Evolutionary conservation across 306 rosid genomes (phyloP), one percentile per base, ranked within the genome.

Genomic region (Dryas alaskensis): DNA sequence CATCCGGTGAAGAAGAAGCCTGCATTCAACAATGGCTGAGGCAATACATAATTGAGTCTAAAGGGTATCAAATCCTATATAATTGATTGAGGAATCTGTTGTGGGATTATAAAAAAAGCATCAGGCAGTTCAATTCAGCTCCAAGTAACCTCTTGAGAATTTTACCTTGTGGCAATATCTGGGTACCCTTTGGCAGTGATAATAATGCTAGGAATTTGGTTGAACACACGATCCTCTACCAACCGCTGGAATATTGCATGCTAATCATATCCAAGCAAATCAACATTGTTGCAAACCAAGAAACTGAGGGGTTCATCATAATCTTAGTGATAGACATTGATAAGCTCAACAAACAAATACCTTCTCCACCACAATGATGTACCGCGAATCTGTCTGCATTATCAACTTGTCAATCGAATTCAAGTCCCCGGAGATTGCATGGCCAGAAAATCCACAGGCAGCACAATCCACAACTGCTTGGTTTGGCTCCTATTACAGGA

Each of bases 171-270:
- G 65, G 95, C 97, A 27, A 91, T 87, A 84, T 91, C 97, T 48
- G 97, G 99, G 81, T 94, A 94, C 63, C 99, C 97, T 88, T 82
- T 89, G 72, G 95, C 98, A 4, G 97, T 89, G 89, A 91, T 87
- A 65, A 94, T 89, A 86, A 94, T 86, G 85, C 94, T 88, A 61
- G 97, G 98, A 55, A 94, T 79, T 80, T 89, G 97, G 76, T 89
- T 75, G 81, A 92, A 91, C 47, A 92, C 60, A 5, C 76, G 82
- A 70, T 94, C 97, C 85, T 94, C 99, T 2, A 86, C 74, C 22
- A 94, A 81, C 84, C 92, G 82, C 81, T 89, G 96, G 79, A 88
- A 91, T 77, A 94, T 85, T 43, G 98, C 97, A 68, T 89, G 96
- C 97, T 91, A 70, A 65, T 84, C 59, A 78, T 11, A 72, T 73